A percentile compares a stretch with the other conserved stretches of the same genome.
Conservation (phyloP, 108 stramenopile species). For the Bacterosira constricta region DNA sequence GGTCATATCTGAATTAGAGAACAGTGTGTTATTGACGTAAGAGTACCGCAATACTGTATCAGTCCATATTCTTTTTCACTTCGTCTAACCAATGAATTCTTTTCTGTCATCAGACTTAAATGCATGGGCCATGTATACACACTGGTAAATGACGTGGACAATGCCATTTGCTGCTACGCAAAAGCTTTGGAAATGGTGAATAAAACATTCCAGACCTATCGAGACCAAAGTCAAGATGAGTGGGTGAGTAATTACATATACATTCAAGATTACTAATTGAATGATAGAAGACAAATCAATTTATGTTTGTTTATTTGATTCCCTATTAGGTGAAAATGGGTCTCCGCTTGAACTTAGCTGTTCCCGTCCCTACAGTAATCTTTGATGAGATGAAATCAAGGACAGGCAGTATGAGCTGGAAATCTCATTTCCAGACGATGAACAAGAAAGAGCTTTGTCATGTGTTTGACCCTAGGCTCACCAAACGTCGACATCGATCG, state of each 20-base stretch:
- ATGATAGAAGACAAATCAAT: too few relatives aligned
- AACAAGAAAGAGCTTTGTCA: conserved; percentile 39
- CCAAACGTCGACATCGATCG: background rate
- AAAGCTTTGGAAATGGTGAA: conserved; percentile 31
- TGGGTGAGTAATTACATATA: too few relatives aligned
- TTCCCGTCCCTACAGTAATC: conserved; percentile 33
- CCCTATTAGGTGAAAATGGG: too few relatives aligned
- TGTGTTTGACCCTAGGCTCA: conserved; percentile 21
- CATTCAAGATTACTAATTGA: too few relatives aligned
- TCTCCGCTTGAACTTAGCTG: conserved; percentile 15
- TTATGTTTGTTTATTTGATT: too few relatives aligned
- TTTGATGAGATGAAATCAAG: conserved; percentile 25
- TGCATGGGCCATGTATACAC: conserved; percentile 50
- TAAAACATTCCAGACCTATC: conserved; percentile 10
- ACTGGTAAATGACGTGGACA: conserved; percentile 22
- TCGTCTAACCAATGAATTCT: background rate
- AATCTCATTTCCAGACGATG: conserved; percentile 32
- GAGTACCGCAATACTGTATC: background rate
- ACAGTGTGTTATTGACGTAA: conserved; percentile 30
- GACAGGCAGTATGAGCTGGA: conserved; percentile 7
- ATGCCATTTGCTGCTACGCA: conserved; percentile 45
- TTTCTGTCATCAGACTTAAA: conserved; percentile 9
- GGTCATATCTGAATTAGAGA: conserved; percentile 21
- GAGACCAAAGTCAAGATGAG: too few relatives aligned
- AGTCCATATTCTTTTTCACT: background rate